Conservation (phyloP, 106 monocot species). For the Dioscorea alata region DNA sequence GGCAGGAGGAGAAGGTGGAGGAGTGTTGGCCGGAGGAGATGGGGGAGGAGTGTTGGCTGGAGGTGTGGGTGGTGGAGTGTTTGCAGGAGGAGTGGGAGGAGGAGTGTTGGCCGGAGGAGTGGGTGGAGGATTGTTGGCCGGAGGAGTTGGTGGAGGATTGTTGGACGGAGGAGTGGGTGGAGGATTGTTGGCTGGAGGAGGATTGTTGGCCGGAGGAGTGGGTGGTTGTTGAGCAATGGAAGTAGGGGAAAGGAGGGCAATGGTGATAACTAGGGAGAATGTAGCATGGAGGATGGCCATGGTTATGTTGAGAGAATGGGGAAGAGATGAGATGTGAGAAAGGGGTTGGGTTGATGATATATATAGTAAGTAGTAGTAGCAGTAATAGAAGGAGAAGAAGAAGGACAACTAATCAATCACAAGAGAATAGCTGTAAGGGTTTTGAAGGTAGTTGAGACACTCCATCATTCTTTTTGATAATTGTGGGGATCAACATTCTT, state of each 20-base stretch:
- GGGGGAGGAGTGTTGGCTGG: constrained; percentile 1
- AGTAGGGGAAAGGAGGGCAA: constrained; percentile 2
- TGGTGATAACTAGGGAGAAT: background rate
- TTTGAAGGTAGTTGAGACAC: background rate
- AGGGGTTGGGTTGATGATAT: background rate
- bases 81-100: background rate
- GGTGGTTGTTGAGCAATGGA: constrained; percentile 6
- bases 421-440: background rate
- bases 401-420: background rate
- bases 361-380: background rate
- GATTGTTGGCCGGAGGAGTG: background rate
- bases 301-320: background rate
- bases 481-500: background rate
- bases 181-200: constrained; percentile 2
- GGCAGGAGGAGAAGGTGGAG: background rate
- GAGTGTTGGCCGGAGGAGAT: background rate
- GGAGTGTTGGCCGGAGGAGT: background rate
- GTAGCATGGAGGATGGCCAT: background rate
- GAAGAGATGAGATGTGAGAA: background rate
- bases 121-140: background rate
- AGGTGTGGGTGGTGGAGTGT: background rate
- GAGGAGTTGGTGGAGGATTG: no score
- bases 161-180: no score
- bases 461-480: no score
- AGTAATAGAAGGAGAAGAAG: background rate